Base-by-base conservation (phyloP, 306 rosid species). In the Medicago lupulina region DNA sequence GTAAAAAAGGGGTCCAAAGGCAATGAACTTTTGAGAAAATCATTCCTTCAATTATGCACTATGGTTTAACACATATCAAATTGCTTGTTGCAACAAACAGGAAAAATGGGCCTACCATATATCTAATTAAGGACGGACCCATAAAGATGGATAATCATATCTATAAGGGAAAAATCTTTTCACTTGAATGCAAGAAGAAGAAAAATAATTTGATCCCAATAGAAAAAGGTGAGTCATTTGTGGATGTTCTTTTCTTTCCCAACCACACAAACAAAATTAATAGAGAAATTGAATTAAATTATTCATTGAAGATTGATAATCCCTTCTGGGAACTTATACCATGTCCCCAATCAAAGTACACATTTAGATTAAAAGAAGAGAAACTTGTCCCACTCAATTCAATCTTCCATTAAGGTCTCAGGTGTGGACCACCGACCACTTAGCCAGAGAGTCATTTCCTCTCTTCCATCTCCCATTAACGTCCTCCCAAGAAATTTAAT, bases 341-440 rank as follows among this genome's bases (percentile, higher is more conserved):
- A 79, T 85, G 80, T 82, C 86, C 68, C 80, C 71, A 23, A 75
- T 61, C 78, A 46, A 85, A 79, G 84, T 85, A 79, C 88, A 79
- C 65, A 70, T 71, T 69, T 79, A 75, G 82, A 78, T 85, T 75
- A 72, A 49, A 81, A 53, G 71, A 28, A 78, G 62, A 79, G 75
- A 71, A 79, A 34, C 75, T 76, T 75, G 82, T 38, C 82, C 88
- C 86, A 71, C 84, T 79, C 77, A 82, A 78, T 82, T 85, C 75
- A 85, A 82, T 79, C 86, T 74, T 36, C 82, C 59, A 62, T 74
- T 51, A 76, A 49, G 58, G 65, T 74, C 66, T 60, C 82, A 79
- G 86, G 80, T 41, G 80, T 75, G 88, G 88, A 85, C 88, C 86
- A 82, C 82, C 59, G 61, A 70, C 83, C 83, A 44, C 51, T 38